Conservation (phyloP, 2,329 filamentous ascomycete genomes). For the Aspergillus neotritici region DNA sequence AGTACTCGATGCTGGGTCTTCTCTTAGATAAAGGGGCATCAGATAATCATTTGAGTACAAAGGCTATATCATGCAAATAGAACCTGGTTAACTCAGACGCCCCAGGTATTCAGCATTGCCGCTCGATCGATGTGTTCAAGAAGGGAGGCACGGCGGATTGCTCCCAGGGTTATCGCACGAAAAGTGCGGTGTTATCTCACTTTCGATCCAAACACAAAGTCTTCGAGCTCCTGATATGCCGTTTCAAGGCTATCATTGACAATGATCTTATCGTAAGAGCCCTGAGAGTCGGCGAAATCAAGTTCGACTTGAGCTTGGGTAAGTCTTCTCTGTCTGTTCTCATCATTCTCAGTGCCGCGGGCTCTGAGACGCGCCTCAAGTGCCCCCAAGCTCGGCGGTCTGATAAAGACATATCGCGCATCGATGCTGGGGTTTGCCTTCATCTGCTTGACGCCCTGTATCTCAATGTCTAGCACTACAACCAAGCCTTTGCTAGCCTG, state of each 20-base stretch:
- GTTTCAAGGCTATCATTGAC: conserved; percentile 56
- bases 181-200: no score
- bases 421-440: conserved; percentile 59
- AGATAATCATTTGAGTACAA: no score
- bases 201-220: conserved; percentile 19
- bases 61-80: no score
- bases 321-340: conserved; percentile 60
- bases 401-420: conserved; percentile 73
- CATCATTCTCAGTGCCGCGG: conserved; percentile 66
- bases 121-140: no score
- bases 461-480: conserved; percentile 84
- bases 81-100: no score
- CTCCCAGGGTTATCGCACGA: no score
- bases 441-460: conserved; percentile 84
- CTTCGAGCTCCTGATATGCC: conserved; percentile 47
- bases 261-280: conserved; percentile 56
- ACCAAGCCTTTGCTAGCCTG: conserved; percentile 40
- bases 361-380: conserved; percentile 66
- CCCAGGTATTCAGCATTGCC: no score
- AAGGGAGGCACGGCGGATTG: no score
- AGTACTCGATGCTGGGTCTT: no score
- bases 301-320: conserved; percentile 63
- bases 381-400: conserved; percentile 64
- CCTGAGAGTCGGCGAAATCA: conserved; percentile 59
- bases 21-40: no score